Evolutionary conservation across 108 stramenopile genomes (phyloP), one percentile per base, ranked within the genome.

Genomic region (Cyclotella cryptica): DNA sequence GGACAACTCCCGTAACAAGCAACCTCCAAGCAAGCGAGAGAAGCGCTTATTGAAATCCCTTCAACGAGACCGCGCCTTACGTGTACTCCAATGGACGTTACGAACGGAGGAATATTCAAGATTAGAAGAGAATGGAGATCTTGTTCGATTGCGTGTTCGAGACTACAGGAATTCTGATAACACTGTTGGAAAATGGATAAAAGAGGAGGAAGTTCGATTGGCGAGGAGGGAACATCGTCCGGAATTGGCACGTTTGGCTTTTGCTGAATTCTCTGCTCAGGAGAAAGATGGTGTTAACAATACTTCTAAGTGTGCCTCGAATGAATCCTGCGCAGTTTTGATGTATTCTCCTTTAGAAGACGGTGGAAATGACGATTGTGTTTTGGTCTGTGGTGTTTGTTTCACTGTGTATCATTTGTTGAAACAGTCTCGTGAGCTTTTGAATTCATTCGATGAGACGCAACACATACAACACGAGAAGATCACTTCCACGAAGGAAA

Each of bases 221-320:
- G 73, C 69, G 17, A 83, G 71, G 66, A 78, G 44, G 65, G 82
- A 83, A 42, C 77, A 83, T 79, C 71, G 82, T 49, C 82, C 82
- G 19, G 77, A 78, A 19, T 74, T 79, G 57, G 72, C 77, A 39
- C 74, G 73, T 11, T 75, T 81, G 80, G 74, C 74, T 10, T 75
- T 75, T 81, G 80, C 80, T 27, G 80, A 81, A 21, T 81, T 71
- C 58, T 59, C 68, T 19, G 75, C 69, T 13, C 15, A 43, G 41
- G 55, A 46, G 40, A 58, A 39, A 21, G 71, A 46, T 30, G 41
- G 59, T 29, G 70, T 44, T 18, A 28, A 40, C 26, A n/a, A n/a
- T n/a, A n/a, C n/a, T n/a, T n/a, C n/a, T n/a, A n/a, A n/a, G n/a
- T 27, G 17, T 73, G 66, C 27, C 28, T 35, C 54, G 15, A 52